phyloP scores from a whole-genome alignment of 805 yeast genomes.

The Myxozyma monticola region DNA sequence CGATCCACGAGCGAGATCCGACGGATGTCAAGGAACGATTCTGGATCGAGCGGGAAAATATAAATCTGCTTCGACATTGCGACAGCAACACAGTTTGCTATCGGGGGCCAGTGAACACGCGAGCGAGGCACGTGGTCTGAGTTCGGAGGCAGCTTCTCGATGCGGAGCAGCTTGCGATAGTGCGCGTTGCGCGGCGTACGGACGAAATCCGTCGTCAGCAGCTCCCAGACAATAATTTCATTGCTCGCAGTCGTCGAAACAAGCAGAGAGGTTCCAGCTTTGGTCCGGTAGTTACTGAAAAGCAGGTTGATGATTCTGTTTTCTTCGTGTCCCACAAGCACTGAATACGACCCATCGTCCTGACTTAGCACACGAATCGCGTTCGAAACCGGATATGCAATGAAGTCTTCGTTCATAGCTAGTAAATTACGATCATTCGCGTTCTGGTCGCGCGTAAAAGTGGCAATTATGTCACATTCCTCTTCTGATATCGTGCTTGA shows the following conservation, averaged over 20 bases:
- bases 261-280: conserved; percentile 17
- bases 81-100: conserved; percentile 20
- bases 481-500: conserved; percentile 15
- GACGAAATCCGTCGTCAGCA: conserved; percentile 19
- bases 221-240: conserved; percentile 30
- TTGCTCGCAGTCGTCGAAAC: conserved; percentile 27
- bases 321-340: conserved; percentile 25
- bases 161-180: conserved; percentile 25
- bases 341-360: conserved; percentile 19
- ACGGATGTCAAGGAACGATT: conserved; percentile 20
- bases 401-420: conserved; percentile 21
- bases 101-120: conserved; percentile 22
- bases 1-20: conserved; percentile 12
- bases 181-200: conserved; percentile 16
- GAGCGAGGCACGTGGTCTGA: conserved; percentile 29
- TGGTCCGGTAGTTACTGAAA: conserved; percentile 14
- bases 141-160: conserved; percentile 28
- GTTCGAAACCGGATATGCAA: conserved; percentile 22
- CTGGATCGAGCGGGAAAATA: conserved; percentile 17
- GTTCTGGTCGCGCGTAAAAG: conserved; percentile 12
- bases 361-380: conserved; percentile 29
- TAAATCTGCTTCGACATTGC: conserved; percentile 21
- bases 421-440: conserved; percentile 16
- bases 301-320: conserved; percentile 16
- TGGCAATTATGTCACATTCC: conserved; percentile 23